phyloP scores from a whole-genome alignment of 257 asterid genomes.

The Solanum lignicaule region DNA sequence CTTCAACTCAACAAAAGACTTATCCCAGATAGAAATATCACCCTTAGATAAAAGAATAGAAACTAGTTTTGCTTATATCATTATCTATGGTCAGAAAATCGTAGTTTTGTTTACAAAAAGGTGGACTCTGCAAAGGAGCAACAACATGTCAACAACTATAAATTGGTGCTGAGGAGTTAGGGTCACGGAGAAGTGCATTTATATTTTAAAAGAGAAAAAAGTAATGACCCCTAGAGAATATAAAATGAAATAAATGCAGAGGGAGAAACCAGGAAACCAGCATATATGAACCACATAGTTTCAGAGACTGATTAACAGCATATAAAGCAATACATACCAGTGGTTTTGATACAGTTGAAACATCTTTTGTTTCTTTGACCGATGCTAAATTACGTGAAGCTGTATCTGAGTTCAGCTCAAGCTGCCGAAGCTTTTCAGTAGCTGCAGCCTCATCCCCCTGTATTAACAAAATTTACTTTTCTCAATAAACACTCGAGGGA shows the following conservation, averaged over 20 bases:
- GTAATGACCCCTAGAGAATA: neutral
- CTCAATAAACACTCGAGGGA: neutral
- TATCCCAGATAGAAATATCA: neutral
- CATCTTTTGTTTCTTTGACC: slow-evolving; percentile 45
- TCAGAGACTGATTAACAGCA: neutral
- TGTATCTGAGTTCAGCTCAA: slow-evolving; percentile 39
- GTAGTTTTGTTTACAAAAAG: neutral
- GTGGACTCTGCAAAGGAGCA: neutral
- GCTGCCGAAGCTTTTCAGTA: slow-evolving; percentile 63
- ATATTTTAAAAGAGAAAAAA: neutral
- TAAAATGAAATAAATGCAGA: neutral
- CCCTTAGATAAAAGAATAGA: neutral
- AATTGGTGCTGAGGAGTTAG: neutral
- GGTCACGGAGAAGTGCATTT: neutral
- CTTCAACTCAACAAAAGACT: neutral
- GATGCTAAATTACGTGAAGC: slow-evolving; percentile 43
- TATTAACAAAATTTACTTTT: slow-evolving; percentile 8
- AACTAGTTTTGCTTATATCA: neutral
- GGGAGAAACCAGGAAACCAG: neutral
- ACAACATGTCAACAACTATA: neutral
- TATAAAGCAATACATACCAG: slow-evolving; percentile 40
- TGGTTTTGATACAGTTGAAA: slow-evolving; percentile 44
- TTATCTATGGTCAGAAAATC: neutral
- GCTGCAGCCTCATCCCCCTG: slow-evolving; percentile 87
- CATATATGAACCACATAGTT: neutral